Evolutionary conservation across 495 filamentous ascomycete genomes (phyloP), one percentile per base, ranked within the genome.

Genomic region (Penicillium silybi): DNA sequence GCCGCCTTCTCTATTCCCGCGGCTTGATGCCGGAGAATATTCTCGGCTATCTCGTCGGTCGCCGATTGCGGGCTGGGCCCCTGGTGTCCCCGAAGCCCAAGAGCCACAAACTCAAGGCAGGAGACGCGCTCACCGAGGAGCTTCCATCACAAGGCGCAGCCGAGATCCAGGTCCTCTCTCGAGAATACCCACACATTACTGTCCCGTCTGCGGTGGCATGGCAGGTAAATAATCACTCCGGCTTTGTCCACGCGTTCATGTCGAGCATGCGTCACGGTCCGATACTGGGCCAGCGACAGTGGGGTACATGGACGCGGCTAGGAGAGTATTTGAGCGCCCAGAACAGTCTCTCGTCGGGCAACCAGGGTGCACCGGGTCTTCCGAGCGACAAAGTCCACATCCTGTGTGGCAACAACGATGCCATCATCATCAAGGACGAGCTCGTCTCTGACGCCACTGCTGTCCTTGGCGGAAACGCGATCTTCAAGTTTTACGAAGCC

Each of bases 1-100:
- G 78, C 32, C 75, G 77, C 44, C 60, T 89, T 35, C 69, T 90
- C 15, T 91, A 88, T 58, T 75, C 74, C 3, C 69, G 72, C 3
- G 77, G 78, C 10, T 54, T 84, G 2, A 47, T 89, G 25, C 86
- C 87, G 1, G 80, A 85, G 42, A 66, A 63, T 43, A 40, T 88
- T 10, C 58, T 88, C 1, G 57, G 66, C 25, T 68, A 66, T 32
- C 62, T 86, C 8, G 81, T 89, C 2, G 62, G 68, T 13, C 57
- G 74, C 25, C 74, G 88, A 25, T 68, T 92, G 3, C 66, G 68
- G 43, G 69, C 68, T 4, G 74, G 74, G 1, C 74, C 72, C 0
- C 52, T 77, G 18, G 57, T 68, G 27, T 64, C 56, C 1, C 63
- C 72, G 6, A 72, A 71, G 41, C 61, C 68, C 5, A 67, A 66